phyloP scores from a whole-genome alignment of 768 basidiomycete species.

The Boletus bicolor region DNA sequence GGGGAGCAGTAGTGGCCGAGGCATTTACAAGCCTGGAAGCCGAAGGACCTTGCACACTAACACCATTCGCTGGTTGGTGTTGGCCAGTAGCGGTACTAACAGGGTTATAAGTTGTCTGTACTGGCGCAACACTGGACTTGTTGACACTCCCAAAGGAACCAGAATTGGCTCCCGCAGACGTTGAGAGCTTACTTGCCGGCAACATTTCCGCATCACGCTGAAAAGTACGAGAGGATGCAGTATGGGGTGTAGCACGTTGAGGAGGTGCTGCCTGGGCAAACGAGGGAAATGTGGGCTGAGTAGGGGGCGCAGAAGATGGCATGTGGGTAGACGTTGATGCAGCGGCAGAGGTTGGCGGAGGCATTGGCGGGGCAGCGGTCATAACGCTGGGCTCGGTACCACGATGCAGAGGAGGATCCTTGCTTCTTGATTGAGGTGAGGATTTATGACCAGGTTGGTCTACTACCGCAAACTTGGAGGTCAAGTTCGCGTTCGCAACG shows the following conservation, averaged over 20 bases:
- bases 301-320: conserved; percentile 23
- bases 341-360: conserved; percentile 12
- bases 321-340: conserved; percentile 13
- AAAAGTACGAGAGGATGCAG: conserved; percentile 19
- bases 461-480: conserved; percentile 3
- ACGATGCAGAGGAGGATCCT: conserved; percentile 16
- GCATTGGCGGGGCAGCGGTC: conserved; percentile 16
- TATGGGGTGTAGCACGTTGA: conserved; percentile 21
- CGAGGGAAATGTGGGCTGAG: conserved; percentile 15
- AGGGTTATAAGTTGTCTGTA: conserved; percentile 7
- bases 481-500: not conserved
- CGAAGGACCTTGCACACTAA: conserved; percentile 3
- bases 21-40: conserved; percentile 11
- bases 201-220: conserved; percentile 25
- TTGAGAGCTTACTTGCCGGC: conserved; percentile 19
- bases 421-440: conserved; percentile 23
- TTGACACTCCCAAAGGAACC: not conserved
- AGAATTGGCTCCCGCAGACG: not conserved
- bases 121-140: conserved; percentile 6
- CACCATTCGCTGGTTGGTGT: conserved; percentile 8
- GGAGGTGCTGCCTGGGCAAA: conserved; percentile 4
- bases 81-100: conserved; percentile 1
- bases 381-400: conserved; percentile 5
- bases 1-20: not conserved
- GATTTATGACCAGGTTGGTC: conserved; percentile 12